Base-by-base conservation (phyloP, 2,329 filamentous ascomycete species). In the Xylaria arbuscula region DNA sequence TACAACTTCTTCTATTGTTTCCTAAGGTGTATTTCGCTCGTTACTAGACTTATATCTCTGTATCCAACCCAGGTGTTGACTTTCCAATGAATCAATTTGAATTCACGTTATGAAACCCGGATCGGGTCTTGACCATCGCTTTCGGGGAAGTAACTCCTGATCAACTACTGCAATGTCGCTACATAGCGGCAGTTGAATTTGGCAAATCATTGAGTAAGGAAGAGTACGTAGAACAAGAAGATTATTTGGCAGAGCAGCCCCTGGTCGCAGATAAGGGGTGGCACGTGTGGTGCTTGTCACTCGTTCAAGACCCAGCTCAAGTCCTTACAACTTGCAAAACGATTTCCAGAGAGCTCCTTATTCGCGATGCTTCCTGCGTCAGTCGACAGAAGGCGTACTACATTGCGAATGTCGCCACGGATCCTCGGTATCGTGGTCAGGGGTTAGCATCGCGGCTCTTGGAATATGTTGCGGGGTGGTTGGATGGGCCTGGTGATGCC, bases 81-180 rank as follows among this genome's bases (percentile, higher is more conserved):
- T 38, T 34, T 13, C 24, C 24, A 4, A 64, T 51, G 45, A 15
- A 17, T 15, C 34, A 53, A 58, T 58, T 53, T 17, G 10, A 13
- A 45, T 51, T 45, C n/a, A 56, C n/a, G 9, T 32, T 55, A 4
- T 10, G 15, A 38, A 38, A 19, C 53, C 17, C 10, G 11, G 47
- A 53, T n/a, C 17, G 24, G 9, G 54, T 54, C 2, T 11, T 15
- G 13, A 19, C 36, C 2, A 19, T 53, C 9, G 10, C 34, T 32
- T 60, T 65, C 36, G 48, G 55, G n/a, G 54, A 51, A 54, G 62
- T 54, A 34, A 59, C 54, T 15, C 54, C 54, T 4, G 62, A 53
- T 2, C 62, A 64, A n/a, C 1, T 51, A 8, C 13, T 51, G n/a
- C 1, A 22, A 58, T 64, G 62, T 42, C 53, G 62, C 32, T 28